Evolutionary conservation across 768 basidiomycete species (phyloP), one percentile per base, ranked within the genome.

Genomic region (Trametes coccinea): DNA sequence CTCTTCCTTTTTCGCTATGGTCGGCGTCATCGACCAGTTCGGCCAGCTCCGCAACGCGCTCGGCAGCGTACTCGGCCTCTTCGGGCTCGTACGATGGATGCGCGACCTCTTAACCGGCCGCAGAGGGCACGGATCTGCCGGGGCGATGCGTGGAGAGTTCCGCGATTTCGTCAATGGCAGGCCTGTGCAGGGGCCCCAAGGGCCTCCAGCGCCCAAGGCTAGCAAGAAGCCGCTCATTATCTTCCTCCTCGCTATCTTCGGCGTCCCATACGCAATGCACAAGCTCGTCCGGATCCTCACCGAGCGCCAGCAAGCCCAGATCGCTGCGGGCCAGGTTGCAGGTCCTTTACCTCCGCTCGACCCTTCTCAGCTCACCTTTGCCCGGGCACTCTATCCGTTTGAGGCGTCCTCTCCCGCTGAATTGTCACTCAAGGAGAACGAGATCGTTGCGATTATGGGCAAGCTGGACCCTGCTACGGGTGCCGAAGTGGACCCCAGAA

Each of bases 21-120:
- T 95, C 53, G 92, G 93, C 63, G 96, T 99, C 47, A 82, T 95
- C 41, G 97, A 99, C 70, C 97, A 99, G 71, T 89, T 99, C 69
- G 87, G 87, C 2, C 92, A 93, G 67, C 84, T 98, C 45, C 84
- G 94, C 52, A 90, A 95, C 66, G 95, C 94, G 11, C 82, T 98
- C 14, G 95, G 94, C 27, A 95, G 95, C 71, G 93, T 98, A 0
- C 80, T 98, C 5, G 93, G 93, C 34, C 75, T 98, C 39, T 98
- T 99, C 70, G 93, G 93, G 3, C 82, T 98, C 52, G 69, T 98
- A 8, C 78, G 92, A 52, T 98, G 92, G 93, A 79, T 95, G 77
- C 86, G 82, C 59, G 86, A 87, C 48, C 75, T 86, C 10, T 67
- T 89, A 41, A 78, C 75, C 4, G 83, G 82, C 14, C 79, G 80